These are phyloP conservation scores for Pugionium dolabratum DNA, from an alignment of 345 rosid species.

Conservation along the genomic window DNA sequence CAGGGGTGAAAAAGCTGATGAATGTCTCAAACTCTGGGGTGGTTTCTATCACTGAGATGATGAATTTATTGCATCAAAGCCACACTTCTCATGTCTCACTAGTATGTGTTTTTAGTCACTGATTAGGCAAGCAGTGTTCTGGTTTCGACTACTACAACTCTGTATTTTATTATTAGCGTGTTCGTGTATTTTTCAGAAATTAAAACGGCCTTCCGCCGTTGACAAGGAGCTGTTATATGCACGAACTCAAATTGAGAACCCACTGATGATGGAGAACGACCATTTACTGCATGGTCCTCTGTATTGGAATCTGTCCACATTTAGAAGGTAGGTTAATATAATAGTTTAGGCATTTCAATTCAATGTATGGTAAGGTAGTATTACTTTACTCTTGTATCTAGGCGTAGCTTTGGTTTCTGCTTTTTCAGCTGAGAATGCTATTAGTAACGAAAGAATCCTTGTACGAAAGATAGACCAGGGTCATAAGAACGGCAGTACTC, in stretches of 20 bases:
- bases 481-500: not conserved
- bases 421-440: not conserved
- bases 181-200: slow-evolving; percentile 47
- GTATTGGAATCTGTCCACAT: slow-evolving; percentile 71
- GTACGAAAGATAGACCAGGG: not conserved
- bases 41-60: slow-evolving; percentile 69
- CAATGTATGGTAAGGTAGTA: not conserved
- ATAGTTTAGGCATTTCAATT: slow-evolving; percentile 1
- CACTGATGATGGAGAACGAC: slow-evolving; percentile 53
- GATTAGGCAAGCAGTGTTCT: not conserved
- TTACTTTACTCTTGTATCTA: not conserved
- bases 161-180: slow-evolving; percentile 13
- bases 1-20: slow-evolving; percentile 43
- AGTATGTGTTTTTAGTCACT: slow-evolving; percentile 45
- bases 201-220: slow-evolving; percentile 58
- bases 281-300: slow-evolving; percentile 62
- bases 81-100: slow-evolving; percentile 46
- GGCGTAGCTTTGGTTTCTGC: slow-evolving; percentile 1
- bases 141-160: slow-evolving; percentile 14
- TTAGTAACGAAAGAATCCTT: slow-evolving; percentile 8
- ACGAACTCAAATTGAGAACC: slow-evolving; percentile 67
- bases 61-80: slow-evolving; percentile 57
- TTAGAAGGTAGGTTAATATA: slow-evolving; percentile 56
- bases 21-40: slow-evolving; percentile 45
- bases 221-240: slow-evolving; percentile 59